Percentiles rank a stretch among this genome's conserved stretches.
Evolutionary conservation across 257 asterid genomes (phyloP).

Genomic region (Solanum bukasovii): DNA sequence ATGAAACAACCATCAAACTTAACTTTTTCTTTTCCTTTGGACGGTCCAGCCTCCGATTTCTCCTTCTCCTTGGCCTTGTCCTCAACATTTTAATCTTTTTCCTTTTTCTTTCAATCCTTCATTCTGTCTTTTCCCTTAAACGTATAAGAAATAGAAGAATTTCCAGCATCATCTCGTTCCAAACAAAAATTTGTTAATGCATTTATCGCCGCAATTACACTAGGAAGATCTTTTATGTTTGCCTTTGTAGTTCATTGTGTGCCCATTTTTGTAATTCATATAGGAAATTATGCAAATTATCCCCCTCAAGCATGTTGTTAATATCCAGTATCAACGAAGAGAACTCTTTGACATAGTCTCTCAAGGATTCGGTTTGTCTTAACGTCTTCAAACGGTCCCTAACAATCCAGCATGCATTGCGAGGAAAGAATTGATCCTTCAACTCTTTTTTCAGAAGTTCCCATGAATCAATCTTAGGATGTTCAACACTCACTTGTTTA

Average conservation of each 20-base stretch:
- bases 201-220: not conserved
- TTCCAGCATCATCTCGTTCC: not conserved
- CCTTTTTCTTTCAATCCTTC: not conserved
- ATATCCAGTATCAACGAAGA: not conserved
- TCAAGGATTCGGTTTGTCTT: too few relatives aligned
- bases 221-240: too few relatives aligned
- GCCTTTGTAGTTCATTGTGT: not conserved
- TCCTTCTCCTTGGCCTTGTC: not conserved
- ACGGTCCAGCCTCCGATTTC: not conserved
- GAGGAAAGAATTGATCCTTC: not conserved
- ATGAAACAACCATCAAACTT: not conserved
- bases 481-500: not conserved
- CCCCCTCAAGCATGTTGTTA: not conserved
- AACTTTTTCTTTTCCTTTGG: not conserved
- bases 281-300: not conserved
- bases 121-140: not conserved
- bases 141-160: not conserved
- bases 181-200: not conserved
- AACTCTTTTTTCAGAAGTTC: not conserved
- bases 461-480: not conserved
- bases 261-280: not conserved
- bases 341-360: not conserved
- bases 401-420: not conserved
- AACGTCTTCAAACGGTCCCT: not conserved
- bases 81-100: not conserved